Percentiles rank a stretch among this genome's conserved stretches.
Evolutionary conservation across 2,329 filamentous ascomycete species (phyloP).

Genomic region (Fusarium beomiforme): DNA sequence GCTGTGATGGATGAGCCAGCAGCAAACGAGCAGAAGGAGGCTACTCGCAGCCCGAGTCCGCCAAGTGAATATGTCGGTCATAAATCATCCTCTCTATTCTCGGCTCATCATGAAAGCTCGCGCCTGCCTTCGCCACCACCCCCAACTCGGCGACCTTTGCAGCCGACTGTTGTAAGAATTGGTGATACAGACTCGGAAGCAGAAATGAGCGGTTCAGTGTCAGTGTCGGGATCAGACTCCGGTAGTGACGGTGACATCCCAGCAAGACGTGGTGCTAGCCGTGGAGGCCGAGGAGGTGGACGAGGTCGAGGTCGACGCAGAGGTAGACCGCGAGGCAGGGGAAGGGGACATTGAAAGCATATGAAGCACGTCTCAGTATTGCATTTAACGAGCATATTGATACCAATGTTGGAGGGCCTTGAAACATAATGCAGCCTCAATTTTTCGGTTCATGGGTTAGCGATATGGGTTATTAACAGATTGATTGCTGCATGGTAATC

Average conservation of each 20-base stretch:
- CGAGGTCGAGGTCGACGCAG: slow-evolving; percentile 32
- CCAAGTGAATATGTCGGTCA: background rate
- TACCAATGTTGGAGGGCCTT: slow-evolving; percentile 5
- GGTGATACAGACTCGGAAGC: slow-evolving; percentile 39
- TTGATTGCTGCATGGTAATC: background rate
- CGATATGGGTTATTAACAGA: background rate
- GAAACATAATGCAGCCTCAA: background rate
- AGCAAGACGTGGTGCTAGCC: slow-evolving; percentile 30
- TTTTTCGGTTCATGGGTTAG: background rate
- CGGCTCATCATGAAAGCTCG: slow-evolving; percentile 14
- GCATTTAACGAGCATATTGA: slow-evolving; percentile 3
- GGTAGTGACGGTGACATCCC: slow-evolving; percentile 40
- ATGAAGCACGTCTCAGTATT: background rate
- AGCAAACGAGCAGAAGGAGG: background rate
- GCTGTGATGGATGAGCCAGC: background rate
- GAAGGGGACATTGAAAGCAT: slow-evolving; percentile 16
- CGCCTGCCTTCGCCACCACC: slow-evolving; percentile 25
- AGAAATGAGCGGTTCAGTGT: slow-evolving; percentile 14
- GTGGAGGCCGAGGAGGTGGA: slow-evolving; percentile 40
- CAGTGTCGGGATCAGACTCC: slow-evolving; percentile 26
- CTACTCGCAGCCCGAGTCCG: background rate
- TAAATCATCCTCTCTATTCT: slow-evolving; percentile 6
- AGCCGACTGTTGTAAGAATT: slow-evolving; percentile 40
- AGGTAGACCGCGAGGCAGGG: slow-evolving; percentile 21
- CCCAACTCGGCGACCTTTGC: background rate